Evolutionary conservation across 2,329 filamentous ascomycete species (phyloP), one percentile per base, ranked within the genome.

Genomic region (Fusarium albidum): DNA sequence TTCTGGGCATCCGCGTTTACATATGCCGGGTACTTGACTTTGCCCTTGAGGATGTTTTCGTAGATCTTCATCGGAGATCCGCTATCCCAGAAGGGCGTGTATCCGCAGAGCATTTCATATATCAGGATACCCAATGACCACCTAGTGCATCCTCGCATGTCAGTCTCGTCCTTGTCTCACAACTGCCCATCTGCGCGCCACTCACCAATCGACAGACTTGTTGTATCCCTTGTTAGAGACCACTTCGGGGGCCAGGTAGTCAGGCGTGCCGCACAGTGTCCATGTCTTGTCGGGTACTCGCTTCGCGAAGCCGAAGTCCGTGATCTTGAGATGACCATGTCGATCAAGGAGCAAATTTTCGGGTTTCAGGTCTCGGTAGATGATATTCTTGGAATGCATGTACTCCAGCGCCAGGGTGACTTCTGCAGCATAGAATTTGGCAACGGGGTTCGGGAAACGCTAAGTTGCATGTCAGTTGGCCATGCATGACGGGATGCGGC

Each of bases 221-320:
- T 99, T 99, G 81, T 99, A 99, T 46, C 95, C 95, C 77, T 98
- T 98, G 74, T 94, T 97, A 55, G 92, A 93, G n/a, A 99, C 95
- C 12, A 99, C 95, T 77, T 99, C 95, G 0, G 95, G 95, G 1
- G 95, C 95, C 29, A 99, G 85, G 72, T 99, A 99, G 75, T 99
- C 95, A 7, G 95, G 95, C 11, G 95, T 99, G 55, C 95, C 95
- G 72, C 95, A 99, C 34, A 99, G 83, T 21, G 95, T 99, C 95
- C 95, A 99, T 34, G 95, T 99, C 77, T 98, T 98, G 81, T 99
- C 95, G 13, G 93, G 93, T 21, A 99, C 95, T 65, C 93, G 91
- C 79, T 99, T 99, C 42, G 95, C 95, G 71, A 99, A 99, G 3
- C 95, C 95, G 76, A 99, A 99, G 79, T 99, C 94, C 13, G 93